A percentile compares a stretch with the other conserved stretches of the same genome.
These are phyloP conservation scores for Beauveria asiatica DNA, from an alignment of 2,329 filamentous ascomycete species.

Conservation along the genomic window DNA sequence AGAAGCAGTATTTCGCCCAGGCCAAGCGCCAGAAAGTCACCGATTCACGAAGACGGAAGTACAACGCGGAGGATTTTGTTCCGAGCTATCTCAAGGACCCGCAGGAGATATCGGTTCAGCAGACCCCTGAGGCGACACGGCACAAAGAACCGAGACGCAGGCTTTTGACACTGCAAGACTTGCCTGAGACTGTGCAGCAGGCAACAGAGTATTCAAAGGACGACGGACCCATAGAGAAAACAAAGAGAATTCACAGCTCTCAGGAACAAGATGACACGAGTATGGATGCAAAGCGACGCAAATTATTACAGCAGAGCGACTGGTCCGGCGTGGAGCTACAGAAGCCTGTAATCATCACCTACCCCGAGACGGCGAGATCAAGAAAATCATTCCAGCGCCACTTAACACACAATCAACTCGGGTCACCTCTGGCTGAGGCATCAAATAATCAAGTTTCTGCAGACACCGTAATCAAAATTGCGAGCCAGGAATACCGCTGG, in stretches of 20 bases:
- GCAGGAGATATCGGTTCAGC: neutral
- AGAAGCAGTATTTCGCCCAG: constrained; percentile 32
- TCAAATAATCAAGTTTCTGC: neutral
- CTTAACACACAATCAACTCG: neutral
- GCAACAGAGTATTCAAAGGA: neutral
- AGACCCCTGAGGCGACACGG: neutral
- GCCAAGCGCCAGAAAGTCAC: constrained; percentile 10
- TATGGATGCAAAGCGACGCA: constrained; percentile 13
- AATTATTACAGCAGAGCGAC: constrained; percentile 13
- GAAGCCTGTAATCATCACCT: constrained; percentile 20
- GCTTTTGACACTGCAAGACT: neutral
- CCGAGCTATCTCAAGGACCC: constrained; percentile 19
- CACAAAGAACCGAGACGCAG: neutral
- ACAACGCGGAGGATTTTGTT: constrained; percentile 15
- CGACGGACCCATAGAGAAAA: neutral
- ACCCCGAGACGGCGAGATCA: constrained; percentile 9
- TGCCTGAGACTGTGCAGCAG: neutral
- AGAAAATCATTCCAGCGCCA: neutral
- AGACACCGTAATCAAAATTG: constrained; percentile 3
- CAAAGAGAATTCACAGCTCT: neutral
- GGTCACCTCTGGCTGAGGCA: neutral
- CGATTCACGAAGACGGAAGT: neutral
- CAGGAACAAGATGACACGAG: neutral
- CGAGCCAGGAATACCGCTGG: constrained; percentile 8
- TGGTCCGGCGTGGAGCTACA: constrained; percentile 26